phyloP scores from a whole-genome alignment of 2,329 filamentous ascomycete species.

The Fusarium verrucosum region DNA sequence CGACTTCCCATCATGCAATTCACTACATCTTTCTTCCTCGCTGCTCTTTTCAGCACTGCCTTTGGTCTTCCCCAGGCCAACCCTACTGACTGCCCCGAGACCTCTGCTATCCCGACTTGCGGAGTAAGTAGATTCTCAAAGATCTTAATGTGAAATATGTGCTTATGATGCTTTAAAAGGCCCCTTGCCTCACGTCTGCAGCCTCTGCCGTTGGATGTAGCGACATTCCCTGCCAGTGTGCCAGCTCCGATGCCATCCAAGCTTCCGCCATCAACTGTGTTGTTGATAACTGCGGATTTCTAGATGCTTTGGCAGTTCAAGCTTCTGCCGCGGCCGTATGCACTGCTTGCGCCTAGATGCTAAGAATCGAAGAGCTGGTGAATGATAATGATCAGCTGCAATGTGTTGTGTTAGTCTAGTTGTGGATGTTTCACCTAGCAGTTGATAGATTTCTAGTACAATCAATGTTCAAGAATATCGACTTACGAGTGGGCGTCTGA shows the following conservation, averaged over 20 bases:
- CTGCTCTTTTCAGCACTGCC: slow-evolving; percentile 11
- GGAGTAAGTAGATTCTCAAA: slow-evolving; percentile 10
- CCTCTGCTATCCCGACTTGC: slow-evolving; percentile 36
- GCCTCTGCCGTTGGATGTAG: slow-evolving; percentile 29
- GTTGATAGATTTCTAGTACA: no score
- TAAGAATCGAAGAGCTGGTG: neutral
- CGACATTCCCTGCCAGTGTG: slow-evolving; percentile 31
- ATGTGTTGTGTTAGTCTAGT: neutral
- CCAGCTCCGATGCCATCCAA: slow-evolving; percentile 26
- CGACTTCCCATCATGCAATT: slow-evolving; percentile 18
- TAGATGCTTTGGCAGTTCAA: slow-evolving; percentile 17
- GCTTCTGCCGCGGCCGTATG: slow-evolving; percentile 32
- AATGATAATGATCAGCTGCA: no score
- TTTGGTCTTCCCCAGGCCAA: slow-evolving; percentile 30
- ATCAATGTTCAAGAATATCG: no score
- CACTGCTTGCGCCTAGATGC: slow-evolving; percentile 25
- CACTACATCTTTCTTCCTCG: slow-evolving; percentile 14
- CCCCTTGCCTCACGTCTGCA: slow-evolving; percentile 30
- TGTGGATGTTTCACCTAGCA: neutral
- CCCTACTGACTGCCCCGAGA: slow-evolving; percentile 24
- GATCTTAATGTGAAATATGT: neutral
- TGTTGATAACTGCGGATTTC: slow-evolving; percentile 27
- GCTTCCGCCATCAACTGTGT: slow-evolving; percentile 31
- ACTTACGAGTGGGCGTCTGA: no score
- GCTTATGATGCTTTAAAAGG: slow-evolving; percentile 3